Evolutionary conservation across 768 basidiomycete genomes (phyloP).

Genomic region (Tylopilus plumbeoviolaceoides): DNA sequence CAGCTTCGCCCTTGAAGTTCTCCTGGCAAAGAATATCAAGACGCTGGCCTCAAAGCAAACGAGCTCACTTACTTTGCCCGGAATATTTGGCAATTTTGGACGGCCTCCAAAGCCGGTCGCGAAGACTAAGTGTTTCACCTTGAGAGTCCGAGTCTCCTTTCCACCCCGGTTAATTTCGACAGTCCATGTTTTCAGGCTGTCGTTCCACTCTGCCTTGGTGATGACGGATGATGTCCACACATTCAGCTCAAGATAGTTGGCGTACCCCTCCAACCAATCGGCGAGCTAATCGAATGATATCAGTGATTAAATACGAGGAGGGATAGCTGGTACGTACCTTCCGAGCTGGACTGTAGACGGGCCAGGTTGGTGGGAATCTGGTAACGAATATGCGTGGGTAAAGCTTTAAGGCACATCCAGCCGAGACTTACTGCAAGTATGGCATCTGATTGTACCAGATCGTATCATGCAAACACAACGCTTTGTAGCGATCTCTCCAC

Average conservation of each 20-base stretch:
- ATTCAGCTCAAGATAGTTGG: constrained; percentile 53
- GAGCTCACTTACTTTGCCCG: constrained; percentile 34
- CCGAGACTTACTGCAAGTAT: constrained; percentile 42
- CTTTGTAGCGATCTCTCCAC: constrained; percentile 59
- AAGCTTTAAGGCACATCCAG: neutral
- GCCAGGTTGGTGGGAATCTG: constrained; percentile 59
- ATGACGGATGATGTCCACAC: constrained; percentile 56
- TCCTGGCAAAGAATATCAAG: constrained; percentile 27
- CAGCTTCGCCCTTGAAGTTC: constrained; percentile 47
- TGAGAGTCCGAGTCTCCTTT: constrained; percentile 33
- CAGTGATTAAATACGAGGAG: neutral
- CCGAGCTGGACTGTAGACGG: constrained; percentile 44
- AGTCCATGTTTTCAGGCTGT: constrained; percentile 40
- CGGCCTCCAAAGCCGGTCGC: constrained; percentile 49
- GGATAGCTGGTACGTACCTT: constrained; percentile 33
- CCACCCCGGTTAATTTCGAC: constrained; percentile 36
- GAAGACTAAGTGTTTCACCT: constrained; percentile 51
- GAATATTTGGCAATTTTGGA: constrained; percentile 43
- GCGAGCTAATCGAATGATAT: constrained; percentile 42
- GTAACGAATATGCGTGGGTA: neutral
- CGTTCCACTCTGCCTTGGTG: constrained; percentile 35
- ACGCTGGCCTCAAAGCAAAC: neutral
- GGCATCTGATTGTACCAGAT: constrained; percentile 56
- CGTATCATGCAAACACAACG: constrained; percentile 51
- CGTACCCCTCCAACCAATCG: constrained; percentile 64